Evolutionary conservation across 305 asterid species (phyloP), one percentile per base, ranked within the genome.

Genomic region (Ajuga reptans): DNA sequence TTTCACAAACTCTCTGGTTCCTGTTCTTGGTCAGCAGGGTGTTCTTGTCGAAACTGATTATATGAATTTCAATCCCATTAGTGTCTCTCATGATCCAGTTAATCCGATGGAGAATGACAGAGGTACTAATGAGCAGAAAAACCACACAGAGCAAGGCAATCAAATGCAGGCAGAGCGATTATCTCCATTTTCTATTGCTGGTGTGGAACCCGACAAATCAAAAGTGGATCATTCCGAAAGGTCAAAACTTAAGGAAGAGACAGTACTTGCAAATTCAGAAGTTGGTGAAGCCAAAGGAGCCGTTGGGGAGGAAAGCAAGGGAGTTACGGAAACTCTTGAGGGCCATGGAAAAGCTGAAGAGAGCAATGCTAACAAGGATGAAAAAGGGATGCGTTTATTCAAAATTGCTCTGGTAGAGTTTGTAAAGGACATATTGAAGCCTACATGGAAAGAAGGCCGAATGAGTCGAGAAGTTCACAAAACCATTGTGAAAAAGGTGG

Each of bases 401-500:
- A 94, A 94, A 77, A 89, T 81, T 75, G 77, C 93, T 58, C 92
- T 94, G 16, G 68, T 94, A 49, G 98, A 91, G 77, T 80, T 86
- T 80, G 97, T 94, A 4, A 94, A 94, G 84, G 96, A 91, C 72
- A 84, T 87, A 58, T 66, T 94, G 72, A 94, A 89, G 81, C 99
- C 99, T 7, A 84, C 79, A 1, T 91, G 99, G 99, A 94, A 91
- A 74, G 95, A 89, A 89, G 99, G 98, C 24, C 71, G 73, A 43
- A 85, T 94, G 98, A 91, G 96, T 77, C 78, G 98, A 75, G 99
- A 94, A 3, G 94, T 74, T 49, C 95, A 94, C 82, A 94, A 94
- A 78, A 86, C 85, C 68, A 77, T 94, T 41, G 99, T 94, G 84
- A 94, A 86, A 80, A 94, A 88, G 82, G 96, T 88, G 84, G 98